Base-by-base conservation (phyloP, 1,284 basidiomycete species). In the Amanita bisporigera region DNA sequence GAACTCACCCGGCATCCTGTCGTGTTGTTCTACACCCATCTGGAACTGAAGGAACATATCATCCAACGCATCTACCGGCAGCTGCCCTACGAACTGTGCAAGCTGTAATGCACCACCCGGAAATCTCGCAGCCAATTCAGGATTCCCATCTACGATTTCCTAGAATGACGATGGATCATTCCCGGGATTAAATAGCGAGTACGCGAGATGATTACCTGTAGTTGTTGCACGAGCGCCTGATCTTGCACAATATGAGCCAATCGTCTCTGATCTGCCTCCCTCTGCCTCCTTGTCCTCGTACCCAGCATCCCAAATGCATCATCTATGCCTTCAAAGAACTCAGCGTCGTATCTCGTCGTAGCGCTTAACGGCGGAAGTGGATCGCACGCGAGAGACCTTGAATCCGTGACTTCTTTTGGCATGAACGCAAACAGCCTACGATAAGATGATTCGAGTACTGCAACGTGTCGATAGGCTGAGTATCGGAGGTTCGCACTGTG, bases 391-490 rank as follows among this genome's bases (percentile, higher is more conserved):
- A 94, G 81, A 19, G 87, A 83, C 69, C 87, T 86, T 15, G 79
- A 78, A 21, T 82, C 76, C n/a, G 85, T 76, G 10, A 88, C 78
- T 3, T 79, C 71, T 2, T 84, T 82, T 0, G 93, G 93, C 65
- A 95, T 84, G 81, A 94, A 96, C 1, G 88, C 83, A 63, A 91
- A 86, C 7, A 93, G 78, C 36, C 84, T 83, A 14, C 86, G 84
- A 67, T 86, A 88, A 38, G 85, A 84, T 12, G 88, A 83, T 70
- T 92, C 90, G 64, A 90, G 86, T 21, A 94, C 90, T 60, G 91
- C 81, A 21, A 94, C 80, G 75, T 96, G 94, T 12, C 95, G 87
- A 73, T 90, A 94, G 50, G 91, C 81, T 15, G 88, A 86, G 70
- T 83, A 81, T 2, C 83, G 83, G 26, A 88, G 78, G 17, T 78